These are phyloP conservation scores for Eimeria acervulina DNA, from an alignment of 169 alveolate genomes.

Conservation along the genomic window DNA sequence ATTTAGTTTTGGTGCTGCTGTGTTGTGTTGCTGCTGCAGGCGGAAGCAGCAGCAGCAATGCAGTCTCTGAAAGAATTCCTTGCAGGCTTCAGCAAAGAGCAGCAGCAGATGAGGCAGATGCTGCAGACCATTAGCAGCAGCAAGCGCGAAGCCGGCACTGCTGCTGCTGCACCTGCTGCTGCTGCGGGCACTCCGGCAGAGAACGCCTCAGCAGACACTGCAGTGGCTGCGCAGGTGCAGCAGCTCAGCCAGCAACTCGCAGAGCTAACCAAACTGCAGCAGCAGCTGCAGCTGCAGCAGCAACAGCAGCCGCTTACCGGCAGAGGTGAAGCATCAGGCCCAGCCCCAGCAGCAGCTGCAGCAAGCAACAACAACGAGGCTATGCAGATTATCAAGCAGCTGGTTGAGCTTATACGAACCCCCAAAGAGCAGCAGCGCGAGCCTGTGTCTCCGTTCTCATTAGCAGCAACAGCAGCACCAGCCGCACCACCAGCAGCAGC, in stretches of 20 bases:
- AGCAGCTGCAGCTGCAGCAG: not conserved
- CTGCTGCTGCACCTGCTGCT: not conserved
- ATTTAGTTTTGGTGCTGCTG: not conserved
- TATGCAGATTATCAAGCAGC: slow-evolving; percentile 30
- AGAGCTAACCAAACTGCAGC: slow-evolving; percentile 10
- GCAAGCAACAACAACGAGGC: not conserved
- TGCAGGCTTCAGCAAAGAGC: slow-evolving; percentile 24
- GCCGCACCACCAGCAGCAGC: not conserved
- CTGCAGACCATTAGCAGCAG: not conserved
- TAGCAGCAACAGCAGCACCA: not conserved
- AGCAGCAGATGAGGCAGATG: slow-evolving; percentile 17
- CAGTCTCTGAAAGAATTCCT: slow-evolving; percentile 5
- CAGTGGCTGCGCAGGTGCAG: slow-evolving; percentile 43
- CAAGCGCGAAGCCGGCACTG: not conserved
- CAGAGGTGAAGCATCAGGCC: not conserved
- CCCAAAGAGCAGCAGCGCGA: slow-evolving; percentile 48
- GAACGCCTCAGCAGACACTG: not conserved
- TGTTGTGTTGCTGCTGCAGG: slow-evolving; percentile 18
- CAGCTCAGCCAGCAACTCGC: slow-evolving; percentile 56
- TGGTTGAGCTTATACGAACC: not conserved
- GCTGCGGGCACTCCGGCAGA: not conserved
- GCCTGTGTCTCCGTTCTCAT: not conserved
- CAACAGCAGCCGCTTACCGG: not conserved
- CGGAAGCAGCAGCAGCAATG: slow-evolving; percentile 43
- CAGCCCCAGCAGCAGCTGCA: slow-evolving; percentile 25